Base-by-base conservation (phyloP, 352 stramenopile species). In the Pythium plurisporium region DNA sequence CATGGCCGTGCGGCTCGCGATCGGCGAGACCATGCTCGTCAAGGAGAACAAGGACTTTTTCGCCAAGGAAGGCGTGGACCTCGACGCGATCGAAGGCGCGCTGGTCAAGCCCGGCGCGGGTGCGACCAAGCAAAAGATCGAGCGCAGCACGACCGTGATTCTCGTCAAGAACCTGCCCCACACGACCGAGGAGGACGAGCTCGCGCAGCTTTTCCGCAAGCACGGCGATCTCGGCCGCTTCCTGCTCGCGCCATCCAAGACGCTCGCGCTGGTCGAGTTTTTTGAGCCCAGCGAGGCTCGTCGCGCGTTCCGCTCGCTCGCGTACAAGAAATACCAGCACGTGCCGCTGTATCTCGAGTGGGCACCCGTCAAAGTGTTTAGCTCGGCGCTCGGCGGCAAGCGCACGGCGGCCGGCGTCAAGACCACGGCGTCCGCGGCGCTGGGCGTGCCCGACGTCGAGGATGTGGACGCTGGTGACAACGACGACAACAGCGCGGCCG, bases 281-380 rank as follows among this genome's bases (percentile, higher is more conserved):
- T 75, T 91, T 12, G 86, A 98, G 68, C 76, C 89, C n/a, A 89
- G 85, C 5, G 96, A 99, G 69, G 97, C 97, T 15, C 94, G 95
- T 46, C 89, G 87, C 48, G 96, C 97, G 22, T 99, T 99, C 72
- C 91, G 91, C 15, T 94, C 87, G 53, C 71, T 99, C 25, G 96
- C 96, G n/a, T 99, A 99, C 79, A 97, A 94, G 49, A 96, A 97
- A 61, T 99, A 98, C 69, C 95, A 99, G 70, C 86, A 98, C 59
- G 94, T 99, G 31, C 97, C 96, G 43, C 73, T 99, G 1, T 99
- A 99, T 66, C 71, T 99, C 12, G 97, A 99, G 71, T 99, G 96
- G 96, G 97, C 97, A 26, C 96, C 96, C 3, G 69, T 90, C 7
- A 91, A 91, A 49, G 80, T 95, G 42, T 89, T 96, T 48, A 87